Evolutionary conservation across 192 early-diverging fungal genomes (phyloP), one percentile per base, ranked within the genome.

Genomic region (Allomyces macrogynus): DNA sequence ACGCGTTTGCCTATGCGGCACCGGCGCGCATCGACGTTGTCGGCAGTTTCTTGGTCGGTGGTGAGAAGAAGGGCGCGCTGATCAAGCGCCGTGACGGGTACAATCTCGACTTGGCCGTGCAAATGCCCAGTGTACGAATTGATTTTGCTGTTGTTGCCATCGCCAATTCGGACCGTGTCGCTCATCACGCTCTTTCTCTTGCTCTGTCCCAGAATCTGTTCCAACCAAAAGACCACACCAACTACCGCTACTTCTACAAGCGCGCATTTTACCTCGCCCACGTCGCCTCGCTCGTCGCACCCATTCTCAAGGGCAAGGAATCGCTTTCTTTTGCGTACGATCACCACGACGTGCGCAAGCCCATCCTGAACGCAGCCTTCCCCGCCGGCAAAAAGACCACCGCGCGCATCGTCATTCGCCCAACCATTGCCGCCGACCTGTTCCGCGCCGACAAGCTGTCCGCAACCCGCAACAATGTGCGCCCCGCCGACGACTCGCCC

Each of bases 241-340:
- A 98, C 77, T 82, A 86, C 71, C 77, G 95, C 61, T 98, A 98
- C 74, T 89, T 92, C 70, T 83, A 95, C 80, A 98, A 98, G 69
- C 83, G 93, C 40, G 89, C 93, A 7, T 94, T 87, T 66, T 98
- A 93, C 72, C 75, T 96, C 44, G 78, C 92, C 0, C 76, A 89
- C 24, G 70, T 94, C 11, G 86, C 91, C 1, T 63, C 72, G 22
- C 70, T 71, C 26, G 61, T 81, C 24, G 63, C 63, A 23, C 49
- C 49, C 2, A 14, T 57, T 16, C 5, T 11, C 49, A 14, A 57
- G 16, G 49, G 16, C 16, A 14, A 20, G 16, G 20, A 14, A 20
- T 40, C 32, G 32, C 3, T 40, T 40, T 40, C 32, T 3, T 57
- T 57, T 10, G 20, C 49, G 2, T 57, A 57, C 49, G 49, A 57